phyloP scores from a whole-genome alignment of 2,329 filamentous ascomycete genomes.

The Alternaria brassicicola region DNA sequence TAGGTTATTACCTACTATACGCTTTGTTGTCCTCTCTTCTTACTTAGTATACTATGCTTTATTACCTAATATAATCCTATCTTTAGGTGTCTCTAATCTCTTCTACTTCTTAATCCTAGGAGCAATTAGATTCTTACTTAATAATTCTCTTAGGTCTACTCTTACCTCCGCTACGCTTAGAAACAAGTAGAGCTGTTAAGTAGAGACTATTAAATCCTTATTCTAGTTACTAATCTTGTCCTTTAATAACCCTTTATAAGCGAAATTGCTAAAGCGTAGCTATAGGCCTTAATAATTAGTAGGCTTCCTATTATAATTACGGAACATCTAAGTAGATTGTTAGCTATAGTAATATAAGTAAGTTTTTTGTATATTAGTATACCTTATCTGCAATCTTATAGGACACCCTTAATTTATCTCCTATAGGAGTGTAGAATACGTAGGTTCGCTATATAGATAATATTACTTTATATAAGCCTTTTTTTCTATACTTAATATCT shows the following conservation, averaged over 20 bases:
- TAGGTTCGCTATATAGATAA: conserved; percentile 14
- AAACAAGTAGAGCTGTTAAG: conserved; percentile 17
- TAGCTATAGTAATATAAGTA: background rate
- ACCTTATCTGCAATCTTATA: conserved; percentile 12
- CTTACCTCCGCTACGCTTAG: conserved; percentile 1
- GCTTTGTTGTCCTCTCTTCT: conserved; percentile 24
- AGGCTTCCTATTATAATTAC: background rate
- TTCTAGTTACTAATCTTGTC: conserved; percentile 5
- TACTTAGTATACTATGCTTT: conserved; percentile 22
- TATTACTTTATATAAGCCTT: conserved; percentile 17
- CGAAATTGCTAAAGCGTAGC: conserved; percentile 17
- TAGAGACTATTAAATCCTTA: conserved; percentile 4
- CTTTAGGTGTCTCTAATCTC: conserved; percentile 18
- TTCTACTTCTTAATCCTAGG: conserved; percentile 22
- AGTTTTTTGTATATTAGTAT: background rate
- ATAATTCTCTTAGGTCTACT: conserved; percentile 1
- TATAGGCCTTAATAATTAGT: conserved; percentile 14
- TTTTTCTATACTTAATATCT: conserved; percentile 22
- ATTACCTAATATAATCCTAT: conserved; percentile 20
- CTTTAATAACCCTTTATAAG: conserved; percentile 19
- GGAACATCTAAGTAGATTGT: background rate
- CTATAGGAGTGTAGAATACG: conserved; percentile 5
- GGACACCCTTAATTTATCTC: conserved; percentile 14
- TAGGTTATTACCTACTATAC: conserved; percentile 2
- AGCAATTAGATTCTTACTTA: conserved; percentile 6